Evolutionary conservation across 768 basidiomycete genomes (phyloP), one percentile per base, ranked within the genome.

Genomic region (Amyloporia xantha): DNA sequence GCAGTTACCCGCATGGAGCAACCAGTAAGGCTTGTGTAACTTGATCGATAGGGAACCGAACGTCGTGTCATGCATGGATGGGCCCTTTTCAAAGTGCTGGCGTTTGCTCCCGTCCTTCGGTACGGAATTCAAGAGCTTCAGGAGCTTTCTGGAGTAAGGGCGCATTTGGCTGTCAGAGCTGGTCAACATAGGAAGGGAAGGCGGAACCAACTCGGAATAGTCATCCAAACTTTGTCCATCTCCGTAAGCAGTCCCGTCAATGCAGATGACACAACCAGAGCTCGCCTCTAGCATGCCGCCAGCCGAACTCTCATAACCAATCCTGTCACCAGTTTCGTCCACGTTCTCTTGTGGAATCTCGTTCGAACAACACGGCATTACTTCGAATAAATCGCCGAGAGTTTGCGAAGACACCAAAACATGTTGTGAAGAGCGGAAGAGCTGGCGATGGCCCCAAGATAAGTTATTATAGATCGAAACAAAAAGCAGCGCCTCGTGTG

Each of bases 1-100:
- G 59, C 90, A 92, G 56, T 79, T 84, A 27, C 89, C 90, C 47
- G 76, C 75, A 58, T 92, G 90, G 15, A 91, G 68, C 47, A 91
- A 67, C 81, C 85, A 89, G 55, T 92, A 91, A 0, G 91, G 91
- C 57, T 84, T 74, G 55, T 86, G 77, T 30, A 88, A 62, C 26
- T 82, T 75, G 19, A 91, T 63, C 3, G 71, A 66, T 20, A 91
- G 72, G 1, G 79, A 74, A 1, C 69, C 63, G 35, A 91, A 66
- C 7, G 60, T 47, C 6, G 78, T 78, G 47, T 79, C 71, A 46
- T 67, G 59, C 59, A 83, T 69, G 3, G 74, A 57, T 7, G 46
- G 12, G 69, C 76, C 57, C 71, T 76, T 48, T 50, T 64, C 15
- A 74, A 63, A 20, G 39, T 46, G 37, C 40, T 51, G 54, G 33